These are phyloP conservation scores for Paradendryphiella salina DNA, from an alignment of 2,329 filamentous ascomycete genomes.

Conservation along the genomic window DNA sequence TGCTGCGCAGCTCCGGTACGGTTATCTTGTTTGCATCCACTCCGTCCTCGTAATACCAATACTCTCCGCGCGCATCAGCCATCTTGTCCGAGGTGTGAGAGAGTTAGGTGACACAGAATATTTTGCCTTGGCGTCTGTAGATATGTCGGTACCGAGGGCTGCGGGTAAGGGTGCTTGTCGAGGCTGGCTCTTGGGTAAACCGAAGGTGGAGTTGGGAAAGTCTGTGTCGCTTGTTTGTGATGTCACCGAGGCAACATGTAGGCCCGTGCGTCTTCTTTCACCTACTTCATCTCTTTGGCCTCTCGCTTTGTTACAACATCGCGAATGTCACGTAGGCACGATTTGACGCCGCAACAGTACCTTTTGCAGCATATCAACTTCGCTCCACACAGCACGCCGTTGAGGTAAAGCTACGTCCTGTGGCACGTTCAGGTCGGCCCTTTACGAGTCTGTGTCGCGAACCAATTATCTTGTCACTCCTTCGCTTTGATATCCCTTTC, in stretches of 20 bases:
- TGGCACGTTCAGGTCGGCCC: too few relatives aligned
- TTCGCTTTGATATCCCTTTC: too few relatives aligned
- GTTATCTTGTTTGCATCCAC: constrained; percentile 86
- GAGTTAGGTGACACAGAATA: not conserved
- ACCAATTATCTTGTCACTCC: too few relatives aligned
- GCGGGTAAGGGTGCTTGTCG: not conserved
- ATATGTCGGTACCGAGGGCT: not conserved
- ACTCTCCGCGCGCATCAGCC: constrained; percentile 43
- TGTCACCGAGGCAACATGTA: constrained; percentile 27
- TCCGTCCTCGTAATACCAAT: constrained; percentile 75
- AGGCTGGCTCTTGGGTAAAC: constrained; percentile 4
- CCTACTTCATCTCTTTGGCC: not conserved
- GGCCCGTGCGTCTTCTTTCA: constrained; percentile 2
- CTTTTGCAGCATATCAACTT: too few relatives aligned
- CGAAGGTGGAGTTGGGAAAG: constrained; percentile 15
- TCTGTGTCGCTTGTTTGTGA: constrained; percentile 27
- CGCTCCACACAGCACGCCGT: too few relatives aligned
- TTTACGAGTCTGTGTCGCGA: too few relatives aligned
- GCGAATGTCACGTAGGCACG: not conserved
- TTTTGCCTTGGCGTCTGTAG: not conserved
- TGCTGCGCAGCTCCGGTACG: constrained; percentile 84
- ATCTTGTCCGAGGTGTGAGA: constrained; percentile 18
- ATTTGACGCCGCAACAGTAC: not conserved
- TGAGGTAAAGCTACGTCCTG: too few relatives aligned
- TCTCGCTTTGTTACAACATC: not conserved